phyloP scores from a whole-genome alignment of 208 protist genomes.

The Leptomonas pyrrhocoris region DNA sequence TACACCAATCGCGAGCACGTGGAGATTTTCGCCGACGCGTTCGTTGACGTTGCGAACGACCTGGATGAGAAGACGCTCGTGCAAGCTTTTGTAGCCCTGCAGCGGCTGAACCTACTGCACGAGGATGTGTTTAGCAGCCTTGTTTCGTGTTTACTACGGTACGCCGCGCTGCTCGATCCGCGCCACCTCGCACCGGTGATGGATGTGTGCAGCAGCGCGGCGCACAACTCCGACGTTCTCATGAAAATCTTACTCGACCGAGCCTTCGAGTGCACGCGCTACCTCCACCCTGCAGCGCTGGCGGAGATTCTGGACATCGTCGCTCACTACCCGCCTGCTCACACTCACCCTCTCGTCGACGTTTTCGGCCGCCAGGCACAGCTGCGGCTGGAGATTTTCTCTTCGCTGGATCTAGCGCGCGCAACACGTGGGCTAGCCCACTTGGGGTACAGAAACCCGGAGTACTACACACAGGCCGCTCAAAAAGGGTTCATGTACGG shows the following conservation, averaged over 20 bases:
- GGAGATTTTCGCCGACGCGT: slow-evolving; percentile 87
- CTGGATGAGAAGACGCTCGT: slow-evolving; percentile 73
- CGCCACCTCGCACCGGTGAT: slow-evolving; percentile 72
- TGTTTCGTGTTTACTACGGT: slow-evolving; percentile 43
- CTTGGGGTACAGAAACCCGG: slow-evolving; percentile 74
- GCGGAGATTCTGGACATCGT: slow-evolving; percentile 72
- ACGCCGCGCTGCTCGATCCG: slow-evolving; percentile 48
- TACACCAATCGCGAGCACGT: slow-evolving; percentile 78
- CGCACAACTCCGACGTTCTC: slow-evolving; percentile 56
- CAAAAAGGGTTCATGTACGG: slow-evolving; percentile 74
- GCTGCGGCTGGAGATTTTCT: slow-evolving; percentile 80
- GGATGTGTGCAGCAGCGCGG: slow-evolving; percentile 80
- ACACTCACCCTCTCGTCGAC: slow-evolving; percentile 63
- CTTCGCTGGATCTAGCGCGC: slow-evolving; percentile 42
- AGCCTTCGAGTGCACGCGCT: slow-evolving; percentile 60
- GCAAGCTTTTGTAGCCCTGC: slow-evolving; percentile 70
- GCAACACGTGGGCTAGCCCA: slow-evolving; percentile 69
- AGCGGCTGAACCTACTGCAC: slow-evolving; percentile 68
- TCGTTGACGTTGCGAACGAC: slow-evolving; percentile 74
- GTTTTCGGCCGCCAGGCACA: slow-evolving; percentile 73
- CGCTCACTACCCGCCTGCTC: slow-evolving; percentile 73
- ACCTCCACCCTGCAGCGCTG: slow-evolving; percentile 66
- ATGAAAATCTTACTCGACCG: slow-evolving; percentile 75
- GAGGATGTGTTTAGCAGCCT: slow-evolving; percentile 72
- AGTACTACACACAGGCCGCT: slow-evolving; percentile 76